A percentile compares a stretch with the other conserved stretches of the same genome.
These are phyloP conservation scores for Berkeleyomyces rouxiae DNA, from an alignment of 2,329 filamentous ascomycete species.

Conservation along the genomic window DNA sequence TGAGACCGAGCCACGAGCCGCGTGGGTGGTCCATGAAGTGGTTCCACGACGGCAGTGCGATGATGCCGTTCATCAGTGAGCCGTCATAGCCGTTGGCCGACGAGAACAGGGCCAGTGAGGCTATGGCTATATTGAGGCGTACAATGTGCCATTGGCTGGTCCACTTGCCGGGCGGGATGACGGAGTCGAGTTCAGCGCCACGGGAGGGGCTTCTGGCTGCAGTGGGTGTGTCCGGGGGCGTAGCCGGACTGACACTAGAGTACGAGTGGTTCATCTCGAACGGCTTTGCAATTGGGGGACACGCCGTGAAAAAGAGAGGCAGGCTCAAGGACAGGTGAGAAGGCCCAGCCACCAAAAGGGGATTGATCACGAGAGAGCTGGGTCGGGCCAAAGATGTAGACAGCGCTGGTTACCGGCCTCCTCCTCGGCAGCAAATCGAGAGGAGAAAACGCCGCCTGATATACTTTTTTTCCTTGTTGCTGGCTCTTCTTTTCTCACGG, in stretches of 20 bases:
- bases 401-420: too few species aligned
- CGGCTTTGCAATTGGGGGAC: neutral
- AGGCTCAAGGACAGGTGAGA: neutral
- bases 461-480: neutral
- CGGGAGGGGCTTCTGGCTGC: constrained; percentile 23
- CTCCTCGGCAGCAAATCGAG: too few species aligned
- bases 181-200: constrained; percentile 46
- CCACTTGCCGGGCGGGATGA: constrained; percentile 69
- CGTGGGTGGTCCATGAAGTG: constrained; percentile 15
- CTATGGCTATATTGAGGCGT: constrained; percentile 47
- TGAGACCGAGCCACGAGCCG: constrained; percentile 32
- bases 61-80: constrained; percentile 32
- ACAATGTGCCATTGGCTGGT: constrained; percentile 61
- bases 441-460: neutral
- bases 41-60: constrained; percentile 25
- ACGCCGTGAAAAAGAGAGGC: neutral
- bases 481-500: neutral
- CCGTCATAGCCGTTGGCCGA: constrained; percentile 38
- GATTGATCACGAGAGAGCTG: too few species aligned
- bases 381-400: too few species aligned
- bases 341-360: too few species aligned
- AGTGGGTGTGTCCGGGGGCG: neutral
- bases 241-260: neutral
- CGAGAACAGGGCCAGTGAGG: constrained; percentile 31
- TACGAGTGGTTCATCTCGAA: neutral